phyloP scores from a whole-genome alignment of 441 rosid genomes.

The Adansonia madagascariensis region DNA sequence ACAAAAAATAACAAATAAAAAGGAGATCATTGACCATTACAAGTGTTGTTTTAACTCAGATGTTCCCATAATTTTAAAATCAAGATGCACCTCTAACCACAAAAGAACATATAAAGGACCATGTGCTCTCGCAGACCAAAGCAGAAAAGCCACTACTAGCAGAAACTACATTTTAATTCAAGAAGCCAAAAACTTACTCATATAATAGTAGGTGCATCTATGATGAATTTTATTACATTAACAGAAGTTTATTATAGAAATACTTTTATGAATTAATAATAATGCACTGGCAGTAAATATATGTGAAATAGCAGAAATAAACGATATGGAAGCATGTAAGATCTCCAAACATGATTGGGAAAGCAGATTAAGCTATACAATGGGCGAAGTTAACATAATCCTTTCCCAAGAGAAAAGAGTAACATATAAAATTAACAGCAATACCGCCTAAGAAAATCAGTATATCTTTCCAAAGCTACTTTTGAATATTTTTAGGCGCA shows the following conservation, averaged over 20 bases:
- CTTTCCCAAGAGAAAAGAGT: neutral
- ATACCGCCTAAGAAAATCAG: neutral
- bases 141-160: neutral
- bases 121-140: neutral
- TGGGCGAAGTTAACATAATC: constrained; percentile 1
- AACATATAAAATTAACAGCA: neutral
- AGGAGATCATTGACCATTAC: neutral
- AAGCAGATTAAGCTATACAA: constrained; percentile 2
- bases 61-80: neutral
- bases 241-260: neutral
- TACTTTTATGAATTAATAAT: neutral
- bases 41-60: neutral
- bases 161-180: neutral
- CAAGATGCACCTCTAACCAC: too few relatives aligned
- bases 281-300: neutral
- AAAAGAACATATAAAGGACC: neutral
- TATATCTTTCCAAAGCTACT: neutral
- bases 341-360: neutral
- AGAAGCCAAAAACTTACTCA: neutral
- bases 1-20: neutral
- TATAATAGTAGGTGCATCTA: neutral
- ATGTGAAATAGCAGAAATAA: neutral
- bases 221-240: neutral
- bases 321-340: neutral
- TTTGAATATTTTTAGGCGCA: neutral